Evolutionary conservation across 192 early-diverging fungal genomes (phyloP).

Genomic region (Phycomyces blakesleeanus): DNA sequence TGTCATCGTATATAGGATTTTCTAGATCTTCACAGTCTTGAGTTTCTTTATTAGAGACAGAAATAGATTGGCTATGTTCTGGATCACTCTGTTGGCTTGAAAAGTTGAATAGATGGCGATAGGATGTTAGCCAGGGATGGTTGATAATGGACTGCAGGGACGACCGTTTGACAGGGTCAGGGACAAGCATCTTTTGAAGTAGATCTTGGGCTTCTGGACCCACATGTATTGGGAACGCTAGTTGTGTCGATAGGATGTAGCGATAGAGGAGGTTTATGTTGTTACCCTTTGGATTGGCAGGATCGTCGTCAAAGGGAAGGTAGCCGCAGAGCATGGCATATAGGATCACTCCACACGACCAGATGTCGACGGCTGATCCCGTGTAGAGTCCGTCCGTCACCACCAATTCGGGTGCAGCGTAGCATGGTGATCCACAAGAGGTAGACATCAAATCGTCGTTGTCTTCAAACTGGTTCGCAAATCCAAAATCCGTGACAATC

Average conservation of each 20-base stretch:
- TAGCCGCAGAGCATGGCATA: conserved; percentile 74
- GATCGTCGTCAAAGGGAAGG: conserved; percentile 74
- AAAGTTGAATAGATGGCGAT: conserved; percentile 4
- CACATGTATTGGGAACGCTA: conserved; percentile 68
- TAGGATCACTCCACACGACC: conserved; percentile 87
- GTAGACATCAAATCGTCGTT: conserved; percentile 68
- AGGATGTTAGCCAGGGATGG: conserved; percentile 50
- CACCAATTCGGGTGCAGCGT: conserved; percentile 90
- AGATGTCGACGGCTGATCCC: conserved; percentile 81
- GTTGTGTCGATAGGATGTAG: conserved; percentile 59
- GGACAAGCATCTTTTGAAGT: conserved; percentile 69
- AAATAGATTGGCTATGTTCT: neutral
- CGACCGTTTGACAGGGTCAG: conserved; percentile 64
- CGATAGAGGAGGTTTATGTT: conserved; percentile 63
- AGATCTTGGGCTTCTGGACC: conserved; percentile 58
- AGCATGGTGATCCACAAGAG: conserved; percentile 85
- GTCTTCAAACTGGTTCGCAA: conserved; percentile 70
- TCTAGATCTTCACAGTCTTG: neutral
- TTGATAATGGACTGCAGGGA: conserved; percentile 54
- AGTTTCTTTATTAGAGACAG: neutral
- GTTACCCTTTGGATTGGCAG: conserved; percentile 66
- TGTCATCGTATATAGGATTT: neutral
- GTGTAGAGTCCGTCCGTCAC: conserved; percentile 77
- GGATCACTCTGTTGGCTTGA: neutral
- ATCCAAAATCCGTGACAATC: conserved; percentile 88